Conservation (phyloP, 805 yeast species). For the Metschnikowia vanudenii region DNA sequence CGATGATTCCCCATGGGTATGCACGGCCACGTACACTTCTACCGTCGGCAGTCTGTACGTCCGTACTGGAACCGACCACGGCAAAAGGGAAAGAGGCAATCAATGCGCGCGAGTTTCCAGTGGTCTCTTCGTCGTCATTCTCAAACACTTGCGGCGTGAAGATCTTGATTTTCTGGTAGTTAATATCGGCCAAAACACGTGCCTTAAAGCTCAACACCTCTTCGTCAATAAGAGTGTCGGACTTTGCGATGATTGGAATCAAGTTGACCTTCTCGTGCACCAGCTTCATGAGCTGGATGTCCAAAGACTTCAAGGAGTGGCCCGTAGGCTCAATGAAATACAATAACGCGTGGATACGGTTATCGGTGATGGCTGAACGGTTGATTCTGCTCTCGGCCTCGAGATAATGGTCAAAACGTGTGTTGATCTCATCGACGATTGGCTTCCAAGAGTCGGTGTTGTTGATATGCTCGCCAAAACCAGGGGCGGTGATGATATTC, state of each 20-base stretch:
- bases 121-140: slow-evolving; percentile 82
- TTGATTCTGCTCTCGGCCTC: slow-evolving; percentile 74
- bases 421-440: slow-evolving; percentile 64
- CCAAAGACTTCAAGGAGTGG: slow-evolving; percentile 76
- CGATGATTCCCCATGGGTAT: slow-evolving; percentile 77
- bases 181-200: slow-evolving; percentile 60
- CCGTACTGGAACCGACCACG: slow-evolving; percentile 82
- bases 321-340: slow-evolving; percentile 80
- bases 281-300: slow-evolving; percentile 65
- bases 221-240: slow-evolving; percentile 70
- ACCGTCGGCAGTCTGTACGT: slow-evolving; percentile 70
- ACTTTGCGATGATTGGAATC: slow-evolving; percentile 77
- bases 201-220: slow-evolving; percentile 64
- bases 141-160: slow-evolving; percentile 77
- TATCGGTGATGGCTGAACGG: slow-evolving; percentile 69
- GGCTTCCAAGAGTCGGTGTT: slow-evolving; percentile 79
- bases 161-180: slow-evolving; percentile 63
- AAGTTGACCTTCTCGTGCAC: slow-evolving; percentile 75
- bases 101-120: slow-evolving; percentile 61
- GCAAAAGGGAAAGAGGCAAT: slow-evolving; percentile 84
- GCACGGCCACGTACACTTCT: slow-evolving; percentile 77
- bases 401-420: background rate
- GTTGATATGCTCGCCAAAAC: slow-evolving; percentile 79
- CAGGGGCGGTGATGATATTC: slow-evolving; percentile 75
- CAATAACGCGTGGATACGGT: slow-evolving; percentile 75